Evolutionary conservation across 495 filamentous ascomycete genomes (phyloP).

Genomic region (Penicillium subrubescens): DNA sequence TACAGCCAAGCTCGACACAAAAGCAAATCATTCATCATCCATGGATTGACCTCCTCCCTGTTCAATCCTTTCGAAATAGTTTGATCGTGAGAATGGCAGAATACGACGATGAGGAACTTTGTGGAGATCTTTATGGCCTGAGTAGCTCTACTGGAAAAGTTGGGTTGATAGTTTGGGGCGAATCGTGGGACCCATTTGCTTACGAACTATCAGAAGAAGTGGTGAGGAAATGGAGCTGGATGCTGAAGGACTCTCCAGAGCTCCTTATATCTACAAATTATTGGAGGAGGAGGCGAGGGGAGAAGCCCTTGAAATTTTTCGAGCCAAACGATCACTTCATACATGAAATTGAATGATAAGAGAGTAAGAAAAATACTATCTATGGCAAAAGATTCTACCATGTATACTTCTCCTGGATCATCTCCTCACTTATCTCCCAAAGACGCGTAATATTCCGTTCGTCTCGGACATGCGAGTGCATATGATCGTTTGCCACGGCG

Average conservation of each 20-base stretch:
- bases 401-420: slow-evolving; percentile 17
- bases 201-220: slow-evolving; percentile 26
- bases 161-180: slow-evolving; percentile 28
- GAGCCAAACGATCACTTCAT: background rate
- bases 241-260: slow-evolving; percentile 22
- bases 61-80: slow-evolving; percentile 20
- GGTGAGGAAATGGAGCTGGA: slow-evolving; percentile 23
- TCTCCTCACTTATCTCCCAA: slow-evolving; percentile 21
- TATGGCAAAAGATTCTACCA: background rate
- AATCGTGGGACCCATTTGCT: slow-evolving; percentile 27
- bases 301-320: slow-evolving; percentile 13
- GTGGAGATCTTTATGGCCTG: slow-evolving; percentile 21
- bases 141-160: slow-evolving; percentile 2
- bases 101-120: slow-evolving; percentile 27
- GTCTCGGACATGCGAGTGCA: slow-evolving; percentile 21
- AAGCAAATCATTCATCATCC: slow-evolving; percentile 28
- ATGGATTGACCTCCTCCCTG: slow-evolving; percentile 30
- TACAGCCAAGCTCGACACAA: slow-evolving; percentile 21
- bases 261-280: slow-evolving; percentile 25
- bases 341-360: slow-evolving; percentile 1
- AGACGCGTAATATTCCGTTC: slow-evolving; percentile 19
- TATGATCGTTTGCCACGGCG: slow-evolving; percentile 19
- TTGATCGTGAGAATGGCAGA: slow-evolving; percentile 5
- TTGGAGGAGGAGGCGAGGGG: slow-evolving; percentile 26
- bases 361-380: background rate